phyloP scores from a whole-genome alignment of 1,284 basidiomycete genomes.

The Cutaneotrichosporon dermatis region DNA sequence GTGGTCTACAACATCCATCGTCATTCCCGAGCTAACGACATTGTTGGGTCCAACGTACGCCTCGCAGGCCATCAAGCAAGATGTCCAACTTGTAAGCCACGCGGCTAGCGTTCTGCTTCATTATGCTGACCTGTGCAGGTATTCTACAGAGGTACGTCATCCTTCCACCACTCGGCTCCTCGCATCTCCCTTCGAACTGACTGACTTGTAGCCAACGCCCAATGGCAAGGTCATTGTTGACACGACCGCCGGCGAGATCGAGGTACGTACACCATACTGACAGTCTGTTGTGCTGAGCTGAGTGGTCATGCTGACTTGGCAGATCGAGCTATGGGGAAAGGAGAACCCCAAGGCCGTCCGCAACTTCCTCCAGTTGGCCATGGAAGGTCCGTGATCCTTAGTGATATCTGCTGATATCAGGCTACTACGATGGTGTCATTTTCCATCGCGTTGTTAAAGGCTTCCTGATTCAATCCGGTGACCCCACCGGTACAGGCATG shows the following conservation, averaged over 20 bases:
- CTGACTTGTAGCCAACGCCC: conserved; percentile 54
- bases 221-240: conserved; percentile 80
- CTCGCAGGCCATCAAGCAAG: not conserved
- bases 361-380: conserved; percentile 82
- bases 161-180: not conserved
- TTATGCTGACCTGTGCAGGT: conserved; percentile 21
- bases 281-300: too few species aligned
- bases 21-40: too few species aligned
- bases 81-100: conserved; percentile 40
- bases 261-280: conserved; percentile 47
- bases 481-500: conserved; percentile 81
- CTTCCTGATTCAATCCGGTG: conserved; percentile 94
- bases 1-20: not conserved
- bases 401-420: conserved; percentile 54
- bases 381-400: conserved; percentile 66
- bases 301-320: conserved; percentile 5
- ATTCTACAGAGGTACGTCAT: conserved; percentile 39
- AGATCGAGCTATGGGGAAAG: conserved; percentile 89
- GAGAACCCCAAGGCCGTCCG: conserved; percentile 91
- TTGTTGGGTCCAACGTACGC: not conserved
- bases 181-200: not conserved
- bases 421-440: conserved; percentile 91
- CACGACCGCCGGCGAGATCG: conserved; percentile 86
- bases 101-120: not conserved
- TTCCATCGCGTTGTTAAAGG: conserved; percentile 80